These are phyloP conservation scores for Mortierella sp. DNA, from an alignment of 371 early-diverging fungal species.

Conservation along the genomic window DNA sequence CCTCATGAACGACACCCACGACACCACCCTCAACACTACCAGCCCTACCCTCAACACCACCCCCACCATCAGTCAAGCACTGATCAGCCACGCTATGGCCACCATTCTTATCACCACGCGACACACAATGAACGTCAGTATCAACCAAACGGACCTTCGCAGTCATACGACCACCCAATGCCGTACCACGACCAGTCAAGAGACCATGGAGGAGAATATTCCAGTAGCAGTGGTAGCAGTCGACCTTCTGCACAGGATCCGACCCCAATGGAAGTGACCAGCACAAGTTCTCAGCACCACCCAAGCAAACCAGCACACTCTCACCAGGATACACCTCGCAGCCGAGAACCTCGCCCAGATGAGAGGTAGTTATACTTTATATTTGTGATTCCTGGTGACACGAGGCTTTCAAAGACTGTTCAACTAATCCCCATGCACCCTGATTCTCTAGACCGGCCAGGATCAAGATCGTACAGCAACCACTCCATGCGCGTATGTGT, in stretches of 20 bases:
- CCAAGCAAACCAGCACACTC: not conserved
- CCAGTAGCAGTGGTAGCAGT: not conserved
- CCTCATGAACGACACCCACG: constrained; percentile 11
- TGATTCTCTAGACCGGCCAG: constrained; percentile 15
- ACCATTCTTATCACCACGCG: constrained; percentile 3
- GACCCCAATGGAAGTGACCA: not conserved
- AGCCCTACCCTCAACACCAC: constrained; percentile 15
- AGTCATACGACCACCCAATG: not conserved
- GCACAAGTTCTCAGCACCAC: not conserved
- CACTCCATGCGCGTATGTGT: constrained; percentile 85
- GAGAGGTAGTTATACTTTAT: constrained; percentile 5
- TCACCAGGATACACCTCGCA: not conserved
- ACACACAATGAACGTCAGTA: not conserved
- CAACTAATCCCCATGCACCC: not conserved
- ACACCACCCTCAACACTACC: constrained; percentile 14
- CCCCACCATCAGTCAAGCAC: constrained; percentile 6
- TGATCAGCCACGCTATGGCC: not conserved
- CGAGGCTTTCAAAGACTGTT: not conserved
- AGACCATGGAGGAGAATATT: not conserved
- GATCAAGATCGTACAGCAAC: constrained; percentile 75
- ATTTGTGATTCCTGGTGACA: not conserved
- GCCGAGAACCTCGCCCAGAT: not conserved
- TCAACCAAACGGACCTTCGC: not conserved
- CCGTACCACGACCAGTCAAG: not conserved
- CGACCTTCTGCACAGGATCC: not conserved